phyloP scores from a whole-genome alignment of 169 alveolate species.

The Eimeria brunetti region DNA sequence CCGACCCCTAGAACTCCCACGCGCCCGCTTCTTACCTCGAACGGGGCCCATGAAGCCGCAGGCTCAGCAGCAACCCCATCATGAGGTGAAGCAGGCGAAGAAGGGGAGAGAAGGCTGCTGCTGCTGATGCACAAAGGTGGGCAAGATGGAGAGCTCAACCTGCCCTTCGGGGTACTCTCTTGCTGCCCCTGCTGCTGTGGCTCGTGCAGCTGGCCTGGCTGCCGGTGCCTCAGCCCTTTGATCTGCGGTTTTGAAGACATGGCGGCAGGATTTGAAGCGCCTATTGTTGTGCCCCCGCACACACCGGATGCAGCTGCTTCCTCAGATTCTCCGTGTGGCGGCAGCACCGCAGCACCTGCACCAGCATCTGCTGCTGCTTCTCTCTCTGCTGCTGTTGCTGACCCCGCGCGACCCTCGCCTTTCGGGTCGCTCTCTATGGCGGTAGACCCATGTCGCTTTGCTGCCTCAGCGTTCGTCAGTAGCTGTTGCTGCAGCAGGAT shows the following conservation, averaged over 20 bases:
- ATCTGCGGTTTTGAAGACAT: slow-evolving; percentile 36
- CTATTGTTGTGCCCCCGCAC: background rate
- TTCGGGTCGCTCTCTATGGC: slow-evolving; percentile 4
- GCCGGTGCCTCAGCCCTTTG: background rate
- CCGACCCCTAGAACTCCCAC: background rate
- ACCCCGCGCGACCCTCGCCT: background rate
- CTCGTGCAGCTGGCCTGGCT: slow-evolving; percentile 4
- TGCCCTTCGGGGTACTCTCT: background rate
- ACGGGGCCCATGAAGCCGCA: slow-evolving; percentile 60
- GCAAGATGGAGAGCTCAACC: slow-evolving; percentile 15
- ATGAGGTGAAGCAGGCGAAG: background rate
- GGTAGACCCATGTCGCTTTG: background rate
- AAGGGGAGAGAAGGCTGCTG: slow-evolving; percentile 3
- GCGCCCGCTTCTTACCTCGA: slow-evolving; percentile 12
- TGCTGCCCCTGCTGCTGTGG: slow-evolving; percentile 26
- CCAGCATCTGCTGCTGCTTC: slow-evolving; percentile 19
- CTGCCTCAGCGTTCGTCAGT: slow-evolving; percentile 39
- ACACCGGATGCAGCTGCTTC: background rate
- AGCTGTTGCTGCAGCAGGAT: slow-evolving; percentile 61
- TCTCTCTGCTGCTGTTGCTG: background rate
- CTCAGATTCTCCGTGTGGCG: background rate
- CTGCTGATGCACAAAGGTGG: slow-evolving; percentile 41
- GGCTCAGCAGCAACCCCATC: slow-evolving; percentile 13
- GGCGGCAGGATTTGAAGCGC: slow-evolving; percentile 22
- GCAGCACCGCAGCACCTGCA: slow-evolving; percentile 2